Conservation (phyloP, 305 asterid genomes). For the Salvia sclarea region DNA sequence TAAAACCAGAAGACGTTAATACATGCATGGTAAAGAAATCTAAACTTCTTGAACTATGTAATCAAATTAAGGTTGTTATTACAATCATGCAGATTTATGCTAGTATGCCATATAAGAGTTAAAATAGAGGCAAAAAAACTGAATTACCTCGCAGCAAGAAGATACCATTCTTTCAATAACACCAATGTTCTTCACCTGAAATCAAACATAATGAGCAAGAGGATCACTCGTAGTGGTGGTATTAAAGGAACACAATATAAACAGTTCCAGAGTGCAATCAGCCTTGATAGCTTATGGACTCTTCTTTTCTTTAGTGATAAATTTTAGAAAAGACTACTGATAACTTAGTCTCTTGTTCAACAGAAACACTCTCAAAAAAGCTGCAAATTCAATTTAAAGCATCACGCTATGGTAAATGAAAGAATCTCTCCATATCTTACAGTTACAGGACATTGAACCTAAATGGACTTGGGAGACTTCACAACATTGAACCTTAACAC, state of each 20-base stretch:
- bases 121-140: slow-evolving; percentile 17
- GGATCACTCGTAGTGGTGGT: slow-evolving; percentile 22
- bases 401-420: slow-evolving; percentile 2
- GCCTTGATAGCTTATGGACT: slow-evolving; percentile 6
- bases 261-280: slow-evolving; percentile 9
- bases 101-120: slow-evolving; percentile 7
- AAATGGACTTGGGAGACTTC: slow-evolving; percentile 15
- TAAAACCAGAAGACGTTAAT: slow-evolving; percentile 18
- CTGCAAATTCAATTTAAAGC: slow-evolving; percentile 4
- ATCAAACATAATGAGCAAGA: slow-evolving; percentile 36
- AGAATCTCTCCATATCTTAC: slow-evolving; percentile 4
- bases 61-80: slow-evolving; percentile 10
- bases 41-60: slow-evolving; percentile 18
- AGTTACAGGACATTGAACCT: not conserved
- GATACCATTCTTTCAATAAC: slow-evolving; percentile 62
- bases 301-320: slow-evolving; percentile 13
- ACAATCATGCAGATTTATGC: slow-evolving; percentile 18
- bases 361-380: slow-evolving; percentile 22
- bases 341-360: slow-evolving; percentile 20
- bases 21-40: slow-evolving; percentile 19
- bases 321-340: slow-evolving; percentile 5
- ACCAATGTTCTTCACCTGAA: slow-evolving; percentile 64
- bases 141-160: slow-evolving; percentile 85
- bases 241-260: slow-evolving; percentile 14
- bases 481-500: slow-evolving; percentile 22